Conservation (phyloP, 352 stramenopile genomes). For the Bremia lactucae region DNA sequence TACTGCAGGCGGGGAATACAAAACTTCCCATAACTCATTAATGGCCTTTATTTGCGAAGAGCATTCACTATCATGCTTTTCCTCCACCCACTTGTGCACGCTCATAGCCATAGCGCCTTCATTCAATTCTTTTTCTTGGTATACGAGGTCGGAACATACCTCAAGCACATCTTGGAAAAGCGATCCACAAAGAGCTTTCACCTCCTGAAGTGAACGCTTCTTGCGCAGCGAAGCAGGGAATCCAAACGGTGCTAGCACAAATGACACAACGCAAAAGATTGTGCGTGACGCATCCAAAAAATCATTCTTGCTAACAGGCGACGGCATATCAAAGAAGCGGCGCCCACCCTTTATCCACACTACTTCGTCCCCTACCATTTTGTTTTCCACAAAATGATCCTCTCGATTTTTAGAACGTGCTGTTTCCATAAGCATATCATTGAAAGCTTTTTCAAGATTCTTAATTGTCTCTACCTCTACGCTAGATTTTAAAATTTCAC, state of each 20-base stretch:
- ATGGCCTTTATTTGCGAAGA: constrained; percentile 59
- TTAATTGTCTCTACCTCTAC: constrained; percentile 9
- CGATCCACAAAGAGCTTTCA: constrained; percentile 60
- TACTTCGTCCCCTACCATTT: constrained; percentile 23
- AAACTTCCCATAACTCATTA: constrained; percentile 54
- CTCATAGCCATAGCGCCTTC: constrained; percentile 84
- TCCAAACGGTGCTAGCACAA: constrained; percentile 71
- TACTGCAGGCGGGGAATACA: constrained; percentile 54
- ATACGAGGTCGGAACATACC: constrained; percentile 80
- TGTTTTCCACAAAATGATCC: constrained; percentile 8
- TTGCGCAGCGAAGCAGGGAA: constrained; percentile 50
- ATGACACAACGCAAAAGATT: constrained; percentile 72
- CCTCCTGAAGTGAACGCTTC: constrained; percentile 49
- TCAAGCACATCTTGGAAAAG: constrained; percentile 82
- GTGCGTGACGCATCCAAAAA: constrained; percentile 56
- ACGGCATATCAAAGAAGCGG: constrained; percentile 78
- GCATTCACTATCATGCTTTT: constrained; percentile 57
- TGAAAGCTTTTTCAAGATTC: constrained; percentile 36
- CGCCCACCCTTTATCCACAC: constrained; percentile 44
- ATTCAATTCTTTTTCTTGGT: constrained; percentile 51
- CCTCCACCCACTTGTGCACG: constrained; percentile 79
- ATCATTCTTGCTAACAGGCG: constrained; percentile 44
- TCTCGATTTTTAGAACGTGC: constrained; percentile 20
- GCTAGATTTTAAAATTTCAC: constrained; percentile 1
- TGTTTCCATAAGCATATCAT: constrained; percentile 31